Evolutionary conservation across 208 protist species (phyloP).

Genomic region (Leishmania aethiopica): DNA sequence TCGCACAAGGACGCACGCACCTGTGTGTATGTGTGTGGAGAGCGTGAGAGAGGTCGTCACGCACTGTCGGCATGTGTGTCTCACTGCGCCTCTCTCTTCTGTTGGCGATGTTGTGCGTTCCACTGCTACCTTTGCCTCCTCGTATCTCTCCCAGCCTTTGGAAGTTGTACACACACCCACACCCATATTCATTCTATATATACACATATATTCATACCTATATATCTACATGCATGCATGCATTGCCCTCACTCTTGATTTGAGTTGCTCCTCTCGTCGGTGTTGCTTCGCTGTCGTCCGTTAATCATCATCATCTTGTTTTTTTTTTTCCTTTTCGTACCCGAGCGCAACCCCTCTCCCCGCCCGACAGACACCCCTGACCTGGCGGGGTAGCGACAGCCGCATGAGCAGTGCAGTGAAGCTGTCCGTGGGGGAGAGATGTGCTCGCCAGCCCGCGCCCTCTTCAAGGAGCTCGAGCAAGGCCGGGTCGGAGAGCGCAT

Average conservation of each 20-base stretch:
- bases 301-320: not conserved
- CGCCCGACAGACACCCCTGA: not conserved
- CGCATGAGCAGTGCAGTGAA: slow-evolving; percentile 8
- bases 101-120: not conserved
- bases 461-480: not conserved
- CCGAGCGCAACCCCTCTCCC: not conserved
- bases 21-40: not conserved
- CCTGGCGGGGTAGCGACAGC: not conserved
- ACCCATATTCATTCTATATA: not conserved
- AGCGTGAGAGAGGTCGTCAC: not conserved
- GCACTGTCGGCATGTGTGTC: not conserved
- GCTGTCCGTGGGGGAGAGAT: slow-evolving; percentile 13
- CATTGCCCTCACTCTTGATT: no score
- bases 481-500: slow-evolving; percentile 8
- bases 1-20: not conserved
- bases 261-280: no score
- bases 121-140: not conserved
- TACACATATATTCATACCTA: not conserved
- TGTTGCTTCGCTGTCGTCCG: not conserved
- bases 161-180: not conserved
- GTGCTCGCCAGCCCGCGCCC: slow-evolving; percentile 3
- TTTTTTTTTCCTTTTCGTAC: not conserved
- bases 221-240: not conserved
- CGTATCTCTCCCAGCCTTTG: not conserved
- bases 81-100: not conserved